phyloP scores from a whole-genome alignment of 768 basidiomycete genomes.

The Podaxis sp. region DNA sequence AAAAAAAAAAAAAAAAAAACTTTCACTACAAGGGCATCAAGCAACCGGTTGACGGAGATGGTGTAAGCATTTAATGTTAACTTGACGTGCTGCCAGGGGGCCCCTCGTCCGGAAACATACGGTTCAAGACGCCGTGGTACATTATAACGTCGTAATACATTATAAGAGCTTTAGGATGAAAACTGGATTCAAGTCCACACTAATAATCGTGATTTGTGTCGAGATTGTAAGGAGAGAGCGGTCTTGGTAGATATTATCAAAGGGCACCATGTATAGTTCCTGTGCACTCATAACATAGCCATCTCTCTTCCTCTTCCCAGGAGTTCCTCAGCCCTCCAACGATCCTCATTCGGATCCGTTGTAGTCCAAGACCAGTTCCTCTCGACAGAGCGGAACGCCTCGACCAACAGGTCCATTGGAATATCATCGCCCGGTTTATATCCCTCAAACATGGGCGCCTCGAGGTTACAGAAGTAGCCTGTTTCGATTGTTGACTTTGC shows the following conservation, averaged over 20 bases:
- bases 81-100: too few relatives aligned
- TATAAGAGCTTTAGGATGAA: too few relatives aligned
- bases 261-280: neutral
- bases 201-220: too few relatives aligned
- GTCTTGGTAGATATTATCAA: neutral
- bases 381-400: constrained; percentile 20
- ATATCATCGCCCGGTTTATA: constrained; percentile 27
- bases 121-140: too few relatives aligned
- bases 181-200: too few relatives aligned
- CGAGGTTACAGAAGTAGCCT: constrained; percentile 17
- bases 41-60: too few relatives aligned
- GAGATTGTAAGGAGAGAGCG: neutral
- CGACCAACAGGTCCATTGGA: constrained; percentile 21
- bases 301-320: neutral
- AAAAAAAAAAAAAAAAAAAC: too few relatives aligned
- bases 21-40: too few relatives aligned
- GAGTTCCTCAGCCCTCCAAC: neutral
- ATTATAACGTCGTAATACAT: too few relatives aligned
- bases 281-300: neutral
- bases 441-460: constrained; percentile 27
- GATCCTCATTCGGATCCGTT: constrained; percentile 26
- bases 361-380: constrained; percentile 28
- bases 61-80: too few relatives aligned
- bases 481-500: constrained; percentile 14
- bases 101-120: too few relatives aligned